Evolutionary conservation across 805 yeast genomes (phyloP).

Genomic region (Debaryomyces tyrocola): DNA sequence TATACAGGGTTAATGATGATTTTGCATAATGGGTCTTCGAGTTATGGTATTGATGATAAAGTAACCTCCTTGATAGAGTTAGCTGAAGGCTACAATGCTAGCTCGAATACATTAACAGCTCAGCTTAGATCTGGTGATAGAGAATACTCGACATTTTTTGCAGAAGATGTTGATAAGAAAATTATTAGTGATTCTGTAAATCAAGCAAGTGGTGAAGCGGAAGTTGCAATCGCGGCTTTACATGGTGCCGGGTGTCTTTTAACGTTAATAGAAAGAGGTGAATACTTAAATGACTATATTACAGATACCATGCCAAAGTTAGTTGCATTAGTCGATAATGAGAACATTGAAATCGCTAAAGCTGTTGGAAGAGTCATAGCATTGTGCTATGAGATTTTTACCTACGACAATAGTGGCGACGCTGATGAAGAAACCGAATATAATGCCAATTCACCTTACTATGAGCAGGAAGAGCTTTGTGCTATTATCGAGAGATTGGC

Average conservation of each 20-base stretch:
- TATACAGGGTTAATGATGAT: slow-evolving; percentile 40
- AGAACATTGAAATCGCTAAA: slow-evolving; percentile 45
- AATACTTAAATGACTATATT: slow-evolving; percentile 40
- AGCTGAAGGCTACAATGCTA: slow-evolving; percentile 38
- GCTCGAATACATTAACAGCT: slow-evolving; percentile 28
- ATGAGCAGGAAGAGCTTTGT: slow-evolving; percentile 50
- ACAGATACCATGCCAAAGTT: slow-evolving; percentile 39
- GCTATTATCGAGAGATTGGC: slow-evolving; percentile 43
- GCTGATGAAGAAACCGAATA: slow-evolving; percentile 41
- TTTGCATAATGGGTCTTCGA: slow-evolving; percentile 48
- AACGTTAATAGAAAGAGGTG: slow-evolving; percentile 45
- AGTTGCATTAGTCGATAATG: slow-evolving; percentile 43
- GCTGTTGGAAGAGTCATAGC: slow-evolving; percentile 60
- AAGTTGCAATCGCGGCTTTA: slow-evolving; percentile 42
- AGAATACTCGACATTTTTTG: slow-evolving; percentile 42
- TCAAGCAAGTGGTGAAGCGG: slow-evolving; percentile 32
- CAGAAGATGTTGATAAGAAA: slow-evolving; percentile 33
- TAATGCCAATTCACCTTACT: slow-evolving; percentile 50
- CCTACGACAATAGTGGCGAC: slow-evolving; percentile 41
- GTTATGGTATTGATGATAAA: slow-evolving; percentile 49
- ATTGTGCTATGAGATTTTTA: slow-evolving; percentile 52
- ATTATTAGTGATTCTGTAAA: slow-evolving; percentile 33
- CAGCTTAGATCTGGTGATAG: slow-evolving; percentile 42
- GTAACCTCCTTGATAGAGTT: slow-evolving; percentile 44
- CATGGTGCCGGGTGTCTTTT: slow-evolving; percentile 48